Base-by-base conservation (phyloP, 2,329 filamentous ascomycete genomes). In the Curvularia hawaiiensis region DNA sequence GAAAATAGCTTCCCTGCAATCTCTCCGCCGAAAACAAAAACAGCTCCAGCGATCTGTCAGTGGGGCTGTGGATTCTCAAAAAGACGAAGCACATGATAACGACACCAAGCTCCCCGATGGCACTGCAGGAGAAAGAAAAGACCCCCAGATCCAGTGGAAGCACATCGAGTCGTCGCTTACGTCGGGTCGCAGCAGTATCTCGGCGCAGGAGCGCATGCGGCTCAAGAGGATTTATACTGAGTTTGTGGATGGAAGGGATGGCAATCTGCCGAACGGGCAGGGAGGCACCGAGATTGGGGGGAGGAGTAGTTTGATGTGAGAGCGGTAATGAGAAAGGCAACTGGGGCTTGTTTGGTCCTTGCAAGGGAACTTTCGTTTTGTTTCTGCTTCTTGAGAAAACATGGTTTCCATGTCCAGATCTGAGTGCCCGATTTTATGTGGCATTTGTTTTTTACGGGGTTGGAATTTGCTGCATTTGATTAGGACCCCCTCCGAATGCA, bases 181-280 rank as follows among this genome's bases (percentile, higher is more conserved):
- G 22, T 88, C 80, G 48, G 97, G 94, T 4, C 83, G 93, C 63
- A 86, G 91, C 22, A 96, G 91, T 75, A 96, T 98, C 65, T 91
- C 90, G 71, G 80, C 82, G 3, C 85, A 92, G 58, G 95, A 99
- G 79, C 85, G 88, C 68, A 82, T 80, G 60, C 82, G 94, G 58
- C 77, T 99, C 64, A 83, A 86, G 68, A 85, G 85, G 40, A 97
- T 99, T 60, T 99, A 99, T 74, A 82, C 84, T 16, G 95, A 99
- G 78, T 99, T 99, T 80, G 88, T 97, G 0, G 90, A 91, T 4
- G 93, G 92, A 0, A 84, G 95, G 66, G 97, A 93, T 75, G 95
- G 95, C 8, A 93, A 98, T 80, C 92, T 99, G 91, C 91, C 88
- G 59, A 94, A 90, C 76, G 95, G 95, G 1, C 91, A 98, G 77